Base-by-base conservation (phyloP, 495 filamentous ascomycete genomes). In the Terfezia claveryi region DNA sequence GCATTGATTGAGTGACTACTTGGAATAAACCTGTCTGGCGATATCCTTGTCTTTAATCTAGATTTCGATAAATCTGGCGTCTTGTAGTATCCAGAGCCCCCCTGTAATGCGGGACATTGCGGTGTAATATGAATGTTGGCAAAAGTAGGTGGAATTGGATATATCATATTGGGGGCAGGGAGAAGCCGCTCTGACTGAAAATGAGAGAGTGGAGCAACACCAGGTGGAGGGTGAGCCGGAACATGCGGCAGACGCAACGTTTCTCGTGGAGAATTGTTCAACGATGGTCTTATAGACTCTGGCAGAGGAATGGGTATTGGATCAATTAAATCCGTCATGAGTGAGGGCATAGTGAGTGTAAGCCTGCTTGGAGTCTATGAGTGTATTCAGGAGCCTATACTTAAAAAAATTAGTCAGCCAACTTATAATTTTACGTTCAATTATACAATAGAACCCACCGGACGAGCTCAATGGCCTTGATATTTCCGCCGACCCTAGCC, bases 21-120 rank as follows among this genome's bases (percentile, higher is more conserved):
- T 17, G 63, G 63, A 17, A 65, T 65, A 27, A 65, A 65, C 23
- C 61, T 54, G 38, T 63, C 61, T 14, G 61, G 58, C 2, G 52
- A 46, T 14, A 46, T 14, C 17, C 41, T 14, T 14, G 14, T 20
- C 41, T 20, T 46, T 11, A 16, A 16, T 14, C 41, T 46, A 46
- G 17, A 14, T 46, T 20, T 46, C 17, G 41, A 2, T 14, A 14
- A 4, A 20, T 14, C 41, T 46, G 4, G 41, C 8, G 27, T 32
- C 7, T 32, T 32, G 27, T 32, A 32, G 27, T 1, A 32, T 0
- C 27, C 27, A 32, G 27, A 32, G 27, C 27, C 27, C 27, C 41
- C 41, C 3, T 46, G 41, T 20, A 46, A 20, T 20, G 41, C 41
- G 8, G 41, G 12, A 3, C 14, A 46, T 46, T 46, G 41, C 17